These are phyloP conservation scores for Aspergillus chevalieri DNA, from an alignment of 2,329 filamentous ascomycete species.

Conservation along the genomic window DNA sequence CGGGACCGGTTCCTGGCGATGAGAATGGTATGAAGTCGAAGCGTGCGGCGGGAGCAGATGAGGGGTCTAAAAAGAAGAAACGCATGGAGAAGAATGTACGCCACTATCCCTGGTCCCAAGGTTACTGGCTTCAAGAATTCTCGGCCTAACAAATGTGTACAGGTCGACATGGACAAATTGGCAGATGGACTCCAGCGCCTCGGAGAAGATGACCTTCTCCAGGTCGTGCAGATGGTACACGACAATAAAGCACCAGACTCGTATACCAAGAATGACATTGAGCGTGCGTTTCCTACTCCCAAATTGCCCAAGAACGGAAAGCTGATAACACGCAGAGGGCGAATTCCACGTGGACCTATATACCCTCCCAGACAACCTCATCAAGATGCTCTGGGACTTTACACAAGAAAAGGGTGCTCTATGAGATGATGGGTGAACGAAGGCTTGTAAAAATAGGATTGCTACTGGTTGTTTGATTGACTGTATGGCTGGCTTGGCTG, in stretches of 20 bases:
- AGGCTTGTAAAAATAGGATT: no score
- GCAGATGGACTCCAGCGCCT: slow-evolving; percentile 86
- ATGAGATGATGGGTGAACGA: slow-evolving; percentile 11
- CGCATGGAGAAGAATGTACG: slow-evolving; percentile 56
- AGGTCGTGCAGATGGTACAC: slow-evolving; percentile 96
- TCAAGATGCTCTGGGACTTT: slow-evolving; percentile 95
- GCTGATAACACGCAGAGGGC: slow-evolving; percentile 57
- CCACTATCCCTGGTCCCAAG: not conserved
- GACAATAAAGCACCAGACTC: slow-evolving; percentile 93
- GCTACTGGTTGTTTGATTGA: no score
- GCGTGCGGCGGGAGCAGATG: slow-evolving; percentile 48
- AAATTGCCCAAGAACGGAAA: not conserved
- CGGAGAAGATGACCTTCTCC: slow-evolving; percentile 83
- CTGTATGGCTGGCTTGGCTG: no score
- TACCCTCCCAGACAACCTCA: slow-evolving; percentile 82
- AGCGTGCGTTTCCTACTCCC: slow-evolving; percentile 57
- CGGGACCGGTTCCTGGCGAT: slow-evolving; percentile 75
- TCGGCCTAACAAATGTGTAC: not conserved
- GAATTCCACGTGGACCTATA: slow-evolving; percentile 98
- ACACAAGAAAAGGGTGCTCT: slow-evolving; percentile 44
- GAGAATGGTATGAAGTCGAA: slow-evolving; percentile 60
- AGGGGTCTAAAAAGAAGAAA: slow-evolving; percentile 70
- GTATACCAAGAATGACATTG: slow-evolving; percentile 94
- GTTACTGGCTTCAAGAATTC: slow-evolving; percentile 1
- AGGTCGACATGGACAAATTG: slow-evolving; percentile 91